Evolutionary conservation across 805 yeast genomes (phyloP).

Genomic region (Wickerhamiella lipophila): DNA sequence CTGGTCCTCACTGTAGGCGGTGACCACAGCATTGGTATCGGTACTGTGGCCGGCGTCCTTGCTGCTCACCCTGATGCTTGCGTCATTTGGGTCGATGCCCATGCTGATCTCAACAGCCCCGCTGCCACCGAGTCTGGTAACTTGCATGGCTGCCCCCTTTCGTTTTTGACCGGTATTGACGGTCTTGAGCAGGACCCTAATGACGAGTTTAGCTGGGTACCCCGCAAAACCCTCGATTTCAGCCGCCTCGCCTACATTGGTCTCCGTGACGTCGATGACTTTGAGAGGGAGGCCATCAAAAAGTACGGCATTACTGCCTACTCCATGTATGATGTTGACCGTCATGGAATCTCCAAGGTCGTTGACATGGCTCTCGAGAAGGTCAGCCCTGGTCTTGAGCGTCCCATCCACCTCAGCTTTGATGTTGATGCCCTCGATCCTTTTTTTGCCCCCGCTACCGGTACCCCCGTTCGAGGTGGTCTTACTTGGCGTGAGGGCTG

Average conservation of each 20-base stretch:
- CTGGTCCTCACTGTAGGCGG: slow-evolving; percentile 88
- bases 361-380: slow-evolving; percentile 78
- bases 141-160: slow-evolving; percentile 92
- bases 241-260: slow-evolving; percentile 83
- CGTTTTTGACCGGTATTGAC: slow-evolving; percentile 70
- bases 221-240: slow-evolving; percentile 44
- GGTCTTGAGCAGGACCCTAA: slow-evolving; percentile 55
- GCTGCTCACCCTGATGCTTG: slow-evolving; percentile 76
- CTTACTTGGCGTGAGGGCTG: slow-evolving; percentile 87
- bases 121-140: slow-evolving; percentile 75
- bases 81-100: slow-evolving; percentile 93
- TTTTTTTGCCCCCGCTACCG: slow-evolving; percentile 87
- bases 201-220: slow-evolving; percentile 70
- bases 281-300: slow-evolving; percentile 62
- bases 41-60: slow-evolving; percentile 77
- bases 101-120: slow-evolving; percentile 91
- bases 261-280: slow-evolving; percentile 80
- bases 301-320: slow-evolving; percentile 68
- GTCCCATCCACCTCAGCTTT: slow-evolving; percentile 80
- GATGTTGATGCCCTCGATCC: slow-evolving; percentile 98
- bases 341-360: slow-evolving; percentile 82
- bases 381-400: slow-evolving; percentile 55
- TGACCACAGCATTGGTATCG: slow-evolving; percentile 92
- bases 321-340: slow-evolving; percentile 93
- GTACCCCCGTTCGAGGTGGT: slow-evolving; percentile 96